A percentile compares a stretch with the other conserved stretches of the same genome.
Evolutionary conservation across 495 filamentous ascomycete species (phyloP).

Genomic region (Cercophora scortea): DNA sequence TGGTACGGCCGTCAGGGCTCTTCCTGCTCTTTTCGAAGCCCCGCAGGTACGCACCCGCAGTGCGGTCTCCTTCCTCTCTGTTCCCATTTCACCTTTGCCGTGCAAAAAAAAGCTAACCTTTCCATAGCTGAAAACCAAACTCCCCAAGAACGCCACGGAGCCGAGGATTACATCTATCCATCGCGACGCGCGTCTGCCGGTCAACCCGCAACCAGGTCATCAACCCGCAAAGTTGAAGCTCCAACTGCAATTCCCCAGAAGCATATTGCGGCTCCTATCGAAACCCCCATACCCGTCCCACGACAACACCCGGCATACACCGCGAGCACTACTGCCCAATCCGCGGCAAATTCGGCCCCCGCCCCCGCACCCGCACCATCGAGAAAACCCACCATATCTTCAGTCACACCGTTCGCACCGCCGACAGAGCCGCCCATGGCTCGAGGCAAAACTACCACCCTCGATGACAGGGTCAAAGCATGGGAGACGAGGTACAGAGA

Average conservation of each 20-base stretch:
- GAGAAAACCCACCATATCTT: neutral
- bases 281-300: neutral
- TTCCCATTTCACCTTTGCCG: too few species aligned
- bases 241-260: too few species aligned
- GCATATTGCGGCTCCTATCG: neutral
- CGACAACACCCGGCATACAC: neutral
- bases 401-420: neutral
- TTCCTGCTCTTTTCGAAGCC: constrained; percentile 7
- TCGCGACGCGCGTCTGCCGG: neutral
- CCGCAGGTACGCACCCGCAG: neutral
- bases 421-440: neutral
- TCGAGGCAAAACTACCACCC: neutral
- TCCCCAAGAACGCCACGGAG: neutral
- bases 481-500: constrained; percentile 11
- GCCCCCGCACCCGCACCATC: neutral
- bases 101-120: too few species aligned
- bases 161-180: neutral
- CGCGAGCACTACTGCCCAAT: neutral
- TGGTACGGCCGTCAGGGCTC: constrained; percentile 15
- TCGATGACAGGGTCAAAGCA: constrained; percentile 1
- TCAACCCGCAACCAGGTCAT: neutral
- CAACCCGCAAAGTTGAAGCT: neutral
- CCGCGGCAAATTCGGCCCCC: neutral
- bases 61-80: too few species aligned
- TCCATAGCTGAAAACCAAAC: neutral